phyloP scores from a whole-genome alignment of 192 early-diverging fungal species.

The Umbelopsis isabellina region DNA sequence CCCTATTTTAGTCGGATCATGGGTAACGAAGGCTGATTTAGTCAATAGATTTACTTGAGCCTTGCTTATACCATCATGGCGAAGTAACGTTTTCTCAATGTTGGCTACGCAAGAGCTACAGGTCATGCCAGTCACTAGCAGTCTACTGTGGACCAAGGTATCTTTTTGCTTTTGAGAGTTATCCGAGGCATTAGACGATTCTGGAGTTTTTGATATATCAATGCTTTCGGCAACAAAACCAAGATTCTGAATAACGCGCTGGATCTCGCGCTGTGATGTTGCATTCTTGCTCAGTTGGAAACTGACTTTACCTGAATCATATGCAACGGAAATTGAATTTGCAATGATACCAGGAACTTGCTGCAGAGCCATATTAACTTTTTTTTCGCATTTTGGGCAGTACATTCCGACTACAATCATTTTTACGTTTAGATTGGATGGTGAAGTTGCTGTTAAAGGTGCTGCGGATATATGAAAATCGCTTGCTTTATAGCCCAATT shows the following conservation, averaged over 20 bases:
- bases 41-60: constrained; percentile 57
- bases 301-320: constrained; percentile 62
- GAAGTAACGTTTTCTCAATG: constrained; percentile 69
- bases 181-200: constrained; percentile 68
- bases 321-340: constrained; percentile 35
- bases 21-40: constrained; percentile 52
- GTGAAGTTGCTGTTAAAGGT: background rate
- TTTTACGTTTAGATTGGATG: constrained; percentile 21
- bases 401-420: constrained; percentile 51
- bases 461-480: constrained; percentile 1
- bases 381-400: constrained; percentile 41
- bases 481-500: constrained; percentile 26
- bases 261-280: constrained; percentile 35
- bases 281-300: constrained; percentile 42
- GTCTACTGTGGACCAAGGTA: constrained; percentile 54
- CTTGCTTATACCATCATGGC: constrained; percentile 45
- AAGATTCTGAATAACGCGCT: constrained; percentile 40
- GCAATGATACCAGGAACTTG: constrained; percentile 33
- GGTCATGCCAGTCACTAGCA: constrained; percentile 97
- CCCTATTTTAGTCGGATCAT: constrained; percentile 58
- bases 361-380: constrained; percentile 37
- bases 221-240: constrained; percentile 53
- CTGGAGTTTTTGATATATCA: constrained; percentile 64
- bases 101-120: constrained; percentile 78
- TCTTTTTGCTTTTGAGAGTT: constrained; percentile 59